Conservation (phyloP, 345 rosid species). For the Euphorbia peplus region DNA sequence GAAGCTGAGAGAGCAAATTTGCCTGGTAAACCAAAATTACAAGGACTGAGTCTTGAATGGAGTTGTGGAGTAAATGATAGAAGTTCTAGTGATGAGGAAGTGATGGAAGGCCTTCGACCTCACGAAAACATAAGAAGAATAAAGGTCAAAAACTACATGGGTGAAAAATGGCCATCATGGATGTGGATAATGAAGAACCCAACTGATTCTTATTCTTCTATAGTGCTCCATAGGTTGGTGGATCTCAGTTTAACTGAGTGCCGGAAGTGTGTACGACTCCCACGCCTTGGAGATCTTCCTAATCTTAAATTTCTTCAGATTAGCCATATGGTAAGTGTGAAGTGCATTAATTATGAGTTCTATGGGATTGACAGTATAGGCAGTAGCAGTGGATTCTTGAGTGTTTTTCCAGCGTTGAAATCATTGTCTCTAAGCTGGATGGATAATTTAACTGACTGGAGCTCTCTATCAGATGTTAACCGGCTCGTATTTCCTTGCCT, state of each 20-base stretch:
- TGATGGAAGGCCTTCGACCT: not conserved
- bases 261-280: conserved; percentile 5
- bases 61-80: not conserved
- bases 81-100: not conserved
- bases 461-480: not conserved
- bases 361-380: not conserved
- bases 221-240: not conserved
- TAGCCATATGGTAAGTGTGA: not conserved
- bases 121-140: not conserved
- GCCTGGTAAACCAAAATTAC: not conserved
- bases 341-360: not conserved
- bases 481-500: conserved; percentile 16
- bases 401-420: not conserved
- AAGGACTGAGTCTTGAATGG: not conserved
- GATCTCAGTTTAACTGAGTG: not conserved
- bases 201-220: not conserved
- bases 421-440: not conserved
- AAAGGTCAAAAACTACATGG: conserved; percentile 2
- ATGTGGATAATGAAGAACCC: not conserved
- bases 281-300: conserved; percentile 23
- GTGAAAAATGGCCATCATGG: conserved; percentile 7
- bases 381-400: not conserved
- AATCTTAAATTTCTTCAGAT: conserved; percentile 4
- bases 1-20: conserved; percentile 7
- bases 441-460: conserved; percentile 1